Base-by-base conservation (phyloP, 2,329 filamentous ascomycete genomes). In the Tolypocladium pustulatum region DNA sequence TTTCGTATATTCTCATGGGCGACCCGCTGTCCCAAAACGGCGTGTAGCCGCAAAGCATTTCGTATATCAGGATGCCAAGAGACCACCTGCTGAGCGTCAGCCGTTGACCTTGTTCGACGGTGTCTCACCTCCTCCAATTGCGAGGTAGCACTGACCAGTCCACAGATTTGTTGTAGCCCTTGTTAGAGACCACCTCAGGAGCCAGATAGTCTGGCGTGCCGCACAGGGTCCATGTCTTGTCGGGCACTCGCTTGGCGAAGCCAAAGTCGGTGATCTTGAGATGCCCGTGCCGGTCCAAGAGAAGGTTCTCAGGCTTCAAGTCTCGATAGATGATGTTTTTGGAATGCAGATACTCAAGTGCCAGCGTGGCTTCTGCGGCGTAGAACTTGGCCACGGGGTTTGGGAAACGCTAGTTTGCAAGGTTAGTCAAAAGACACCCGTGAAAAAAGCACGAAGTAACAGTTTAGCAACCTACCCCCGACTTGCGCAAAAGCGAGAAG, bases 371-470 rank as follows among this genome's bases (percentile, higher is more conserved):
- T 75, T 99, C 94, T 55, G 94, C 94, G 38, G 94, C 94, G 73
- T 99, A 99, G 77, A 99, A 99, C 74, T 99, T 99, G 70, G 94
- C 94, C 58, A 99, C 94, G 6, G 94, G 94, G 68, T 99, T 99
- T 10, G 94, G 94, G 73, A 99, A 99, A 63, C 94, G 90, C 94
- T 99, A 46, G 5, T 4, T 32, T 4, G 34, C n/a, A 17, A 12
- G 6, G 55, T 55, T 27, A 60, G 57, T 37, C 34, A 10, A 3
- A 13, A 2, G n/a, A 25, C 32, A n/a, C 6, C 41, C 27, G 22
- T 25, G 10, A 27, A 25, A 6, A 9, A n/a, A 20, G 20, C 9
- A 25, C 10, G 9, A 7, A 20, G 30, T n/a, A 6, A 30, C 1
- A 34, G 2, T 34, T 20, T 22, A 4, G 51, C 36, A 7, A 76